These are phyloP conservation scores for Syzygium aqueum DNA, from an alignment of 345 rosid genomes.

Conservation along the genomic window DNA sequence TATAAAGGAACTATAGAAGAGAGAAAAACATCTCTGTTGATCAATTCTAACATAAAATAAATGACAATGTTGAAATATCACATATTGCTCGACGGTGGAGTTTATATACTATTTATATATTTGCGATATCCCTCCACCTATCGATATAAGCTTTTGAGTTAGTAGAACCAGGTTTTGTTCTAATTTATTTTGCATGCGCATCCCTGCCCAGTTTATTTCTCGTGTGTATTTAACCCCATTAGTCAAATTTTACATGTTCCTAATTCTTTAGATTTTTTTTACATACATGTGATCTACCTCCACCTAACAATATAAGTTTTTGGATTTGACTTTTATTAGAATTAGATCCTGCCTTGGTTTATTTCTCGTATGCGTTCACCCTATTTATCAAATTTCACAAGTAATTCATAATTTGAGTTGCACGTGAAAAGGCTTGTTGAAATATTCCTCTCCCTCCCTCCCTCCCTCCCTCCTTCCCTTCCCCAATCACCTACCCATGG, in stretches of 20 bases:
- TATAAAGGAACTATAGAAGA: too few species aligned
- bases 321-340: not conserved
- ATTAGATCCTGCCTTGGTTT: not conserved
- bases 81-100: not conserved
- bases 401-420: not conserved
- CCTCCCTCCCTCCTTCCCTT: not conserved
- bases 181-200: not conserved
- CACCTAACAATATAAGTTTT: not conserved
- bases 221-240: fast-evolving
- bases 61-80: not conserved
- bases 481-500: not conserved
- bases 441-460: not conserved
- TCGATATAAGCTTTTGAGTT: not conserved
- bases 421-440: not conserved
- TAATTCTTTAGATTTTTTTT: not conserved
- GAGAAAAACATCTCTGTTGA: too few species aligned
- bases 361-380: not conserved
- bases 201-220: fast-evolving
- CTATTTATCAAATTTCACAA: not conserved
- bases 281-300: not conserved
- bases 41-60: not conserved
- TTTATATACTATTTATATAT: not conserved
- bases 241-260: not conserved
- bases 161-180: not conserved
- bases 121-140: fast-evolving